These are phyloP conservation scores for Coemansia nantahalensis DNA, from an alignment of 192 early-diverging fungal species.

Conservation along the genomic window DNA sequence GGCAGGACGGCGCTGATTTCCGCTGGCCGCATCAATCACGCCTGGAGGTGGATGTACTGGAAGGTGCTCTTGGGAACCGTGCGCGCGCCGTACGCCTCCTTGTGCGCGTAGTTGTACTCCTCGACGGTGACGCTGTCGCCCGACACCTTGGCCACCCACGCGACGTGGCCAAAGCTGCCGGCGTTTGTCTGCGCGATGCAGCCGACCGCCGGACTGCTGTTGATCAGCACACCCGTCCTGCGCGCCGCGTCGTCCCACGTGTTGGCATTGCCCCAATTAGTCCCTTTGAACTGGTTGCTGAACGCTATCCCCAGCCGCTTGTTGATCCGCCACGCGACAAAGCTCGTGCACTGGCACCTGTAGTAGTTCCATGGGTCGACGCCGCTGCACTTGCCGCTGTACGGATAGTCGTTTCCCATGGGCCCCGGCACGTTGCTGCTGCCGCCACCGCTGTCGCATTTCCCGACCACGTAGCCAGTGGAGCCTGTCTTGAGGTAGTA, in stretches of 20 bases:
- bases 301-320: constrained; percentile 35
- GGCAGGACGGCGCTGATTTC: too few relatives aligned
- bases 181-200: constrained; percentile 25
- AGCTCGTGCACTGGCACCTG: constrained; percentile 48
- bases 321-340: constrained; percentile 52
- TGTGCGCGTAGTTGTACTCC: constrained; percentile 35
- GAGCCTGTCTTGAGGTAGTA: constrained; percentile 45
- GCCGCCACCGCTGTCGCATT: constrained; percentile 16
- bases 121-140: constrained; percentile 39
- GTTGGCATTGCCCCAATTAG: constrained; percentile 24
- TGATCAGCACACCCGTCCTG: constrained; percentile 13
- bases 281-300: constrained; percentile 41
- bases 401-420: constrained; percentile 43
- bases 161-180: constrained; percentile 31
- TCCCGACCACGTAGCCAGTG: constrained; percentile 20
- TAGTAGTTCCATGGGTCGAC: constrained; percentile 34
- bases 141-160: constrained; percentile 46
- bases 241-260: constrained; percentile 18
- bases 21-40: too few relatives aligned
- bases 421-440: constrained; percentile 27
- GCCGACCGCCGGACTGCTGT: constrained; percentile 22
- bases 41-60: constrained; percentile 43
- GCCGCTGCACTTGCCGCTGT: constrained; percentile 18
- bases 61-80: constrained; percentile 32
- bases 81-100: constrained; percentile 22